A percentile compares a stretch with the other conserved stretches of the same genome.
These are phyloP conservation scores for Entophlyctis luteolus DNA, from an alignment of 192 early-diverging fungal genomes.

Conservation along the genomic window DNA sequence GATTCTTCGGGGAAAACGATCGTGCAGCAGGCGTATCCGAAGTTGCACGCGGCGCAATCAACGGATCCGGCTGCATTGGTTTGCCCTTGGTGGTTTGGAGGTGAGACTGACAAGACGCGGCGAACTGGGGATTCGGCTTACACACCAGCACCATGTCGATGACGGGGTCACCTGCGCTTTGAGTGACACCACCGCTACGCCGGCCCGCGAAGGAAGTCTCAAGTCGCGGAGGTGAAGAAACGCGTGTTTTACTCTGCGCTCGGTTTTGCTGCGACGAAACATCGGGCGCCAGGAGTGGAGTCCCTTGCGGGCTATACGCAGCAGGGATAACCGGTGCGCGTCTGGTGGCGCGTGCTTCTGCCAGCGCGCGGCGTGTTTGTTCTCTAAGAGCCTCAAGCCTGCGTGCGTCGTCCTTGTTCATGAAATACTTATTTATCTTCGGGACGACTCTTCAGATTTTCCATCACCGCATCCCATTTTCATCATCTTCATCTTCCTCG, in stretches of 20 bases:
- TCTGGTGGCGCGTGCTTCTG: background rate
- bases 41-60: background rate
- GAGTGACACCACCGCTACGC: background rate
- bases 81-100: background rate
- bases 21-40: background rate
- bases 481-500: too few species aligned
- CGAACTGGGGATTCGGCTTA: background rate
- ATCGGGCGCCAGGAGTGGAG: background rate
- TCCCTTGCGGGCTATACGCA: background rate
- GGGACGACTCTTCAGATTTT: too few species aligned
- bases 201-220: background rate
- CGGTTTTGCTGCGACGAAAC: background rate
- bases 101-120: background rate
- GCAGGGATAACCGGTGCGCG: background rate
- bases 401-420: too few species aligned
- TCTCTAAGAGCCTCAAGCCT: background rate
- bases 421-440: too few species aligned
- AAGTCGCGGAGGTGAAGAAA: background rate
- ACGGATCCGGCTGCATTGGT: background rate
- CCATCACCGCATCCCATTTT: too few species aligned
- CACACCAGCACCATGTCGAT: constrained; percentile 6
- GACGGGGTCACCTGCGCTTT: background rate
- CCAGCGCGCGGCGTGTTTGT: background rate
- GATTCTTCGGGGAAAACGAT: background rate
- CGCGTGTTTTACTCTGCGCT: background rate